Conservation (phyloP, 208 protist genomes). For the Vickermania spadyakhi region DNA sequence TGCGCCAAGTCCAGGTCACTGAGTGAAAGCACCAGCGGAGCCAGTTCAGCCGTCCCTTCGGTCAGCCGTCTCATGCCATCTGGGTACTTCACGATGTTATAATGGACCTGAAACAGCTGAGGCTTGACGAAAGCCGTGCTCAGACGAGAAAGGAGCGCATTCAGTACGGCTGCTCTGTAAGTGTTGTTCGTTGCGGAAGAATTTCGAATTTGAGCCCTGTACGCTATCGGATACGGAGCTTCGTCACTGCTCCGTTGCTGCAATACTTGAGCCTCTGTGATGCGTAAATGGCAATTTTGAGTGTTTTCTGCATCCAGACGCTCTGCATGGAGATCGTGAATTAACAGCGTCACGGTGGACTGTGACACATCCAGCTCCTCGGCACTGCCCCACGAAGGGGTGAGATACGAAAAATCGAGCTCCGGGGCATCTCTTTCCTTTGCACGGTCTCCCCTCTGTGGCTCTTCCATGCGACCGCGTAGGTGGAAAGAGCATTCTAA, state of each 20-base stretch:
- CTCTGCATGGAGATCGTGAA: constrained; percentile 42
- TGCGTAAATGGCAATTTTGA: constrained; percentile 9
- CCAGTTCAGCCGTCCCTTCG: constrained; percentile 30
- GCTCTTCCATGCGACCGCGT: constrained; percentile 5
- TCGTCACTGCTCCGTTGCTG: not conserved
- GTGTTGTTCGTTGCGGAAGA: not conserved
- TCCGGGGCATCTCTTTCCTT: not conserved
- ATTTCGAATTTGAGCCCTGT: not conserved
- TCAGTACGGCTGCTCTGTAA: not conserved
- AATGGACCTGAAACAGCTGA: constrained; percentile 22
- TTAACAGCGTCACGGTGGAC: constrained; percentile 25
- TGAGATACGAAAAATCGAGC: not conserved
- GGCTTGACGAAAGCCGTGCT: not conserved
- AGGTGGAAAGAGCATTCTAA: constrained; percentile 32
- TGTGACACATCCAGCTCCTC: not conserved
- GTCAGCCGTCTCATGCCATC: constrained; percentile 52
- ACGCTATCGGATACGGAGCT: not conserved
- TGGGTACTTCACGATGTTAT: constrained; percentile 36
- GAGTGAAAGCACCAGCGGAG: constrained; percentile 43
- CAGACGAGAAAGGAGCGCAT: not conserved
- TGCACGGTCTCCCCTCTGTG: not conserved
- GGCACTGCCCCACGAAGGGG: too few species aligned
- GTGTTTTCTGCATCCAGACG: constrained; percentile 41
- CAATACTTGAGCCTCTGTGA: not conserved
- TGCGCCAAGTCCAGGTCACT: constrained; percentile 46